Evolutionary conservation across 2,329 filamentous ascomycete species (phyloP).

Genomic region (Fusarium sterilihyphosum): DNA sequence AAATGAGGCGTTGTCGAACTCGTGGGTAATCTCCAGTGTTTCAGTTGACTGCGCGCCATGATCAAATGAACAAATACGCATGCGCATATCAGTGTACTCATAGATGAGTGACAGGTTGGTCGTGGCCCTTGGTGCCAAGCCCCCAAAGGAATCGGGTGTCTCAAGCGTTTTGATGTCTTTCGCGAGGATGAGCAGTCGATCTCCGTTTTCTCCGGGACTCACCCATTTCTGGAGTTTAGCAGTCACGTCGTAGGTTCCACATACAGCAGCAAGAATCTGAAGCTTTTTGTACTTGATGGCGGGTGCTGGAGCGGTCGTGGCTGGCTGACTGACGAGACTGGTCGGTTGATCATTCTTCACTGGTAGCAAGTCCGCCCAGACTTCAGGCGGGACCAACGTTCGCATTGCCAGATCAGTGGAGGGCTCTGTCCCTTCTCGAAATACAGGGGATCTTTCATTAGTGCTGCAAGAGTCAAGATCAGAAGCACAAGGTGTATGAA

Average conservation of each 20-base stretch:
- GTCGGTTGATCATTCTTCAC: not conserved
- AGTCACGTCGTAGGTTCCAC: not conserved
- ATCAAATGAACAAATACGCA: not conserved
- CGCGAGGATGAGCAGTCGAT: not conserved
- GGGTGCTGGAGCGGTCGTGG: rapidly evolving
- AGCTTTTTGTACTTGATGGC: not conserved
- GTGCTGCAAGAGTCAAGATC: rapidly evolving
- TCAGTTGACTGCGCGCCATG: not conserved
- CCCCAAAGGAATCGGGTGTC: rapidly evolving
- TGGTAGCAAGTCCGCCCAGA: not conserved
- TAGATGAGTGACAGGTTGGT: not conserved
- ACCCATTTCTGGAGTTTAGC: not conserved
- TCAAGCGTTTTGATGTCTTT: not conserved
- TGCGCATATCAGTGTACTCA: not conserved
- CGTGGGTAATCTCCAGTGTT: not conserved
- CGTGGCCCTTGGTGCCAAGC: rapidly evolving
- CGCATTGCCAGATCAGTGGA: not conserved
- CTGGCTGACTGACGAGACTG: not conserved
- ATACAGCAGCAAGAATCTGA: not conserved
- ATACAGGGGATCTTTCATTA: rapidly evolving
- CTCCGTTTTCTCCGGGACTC: not conserved
- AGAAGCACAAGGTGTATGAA: not conserved
- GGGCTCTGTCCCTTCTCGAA: rapidly evolving
- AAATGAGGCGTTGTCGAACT: not conserved
- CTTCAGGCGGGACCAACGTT: not conserved